These are phyloP conservation scores for Metrosideros polymorpha DNA, from an alignment of 441 rosid species.

Conservation along the genomic window DNA sequence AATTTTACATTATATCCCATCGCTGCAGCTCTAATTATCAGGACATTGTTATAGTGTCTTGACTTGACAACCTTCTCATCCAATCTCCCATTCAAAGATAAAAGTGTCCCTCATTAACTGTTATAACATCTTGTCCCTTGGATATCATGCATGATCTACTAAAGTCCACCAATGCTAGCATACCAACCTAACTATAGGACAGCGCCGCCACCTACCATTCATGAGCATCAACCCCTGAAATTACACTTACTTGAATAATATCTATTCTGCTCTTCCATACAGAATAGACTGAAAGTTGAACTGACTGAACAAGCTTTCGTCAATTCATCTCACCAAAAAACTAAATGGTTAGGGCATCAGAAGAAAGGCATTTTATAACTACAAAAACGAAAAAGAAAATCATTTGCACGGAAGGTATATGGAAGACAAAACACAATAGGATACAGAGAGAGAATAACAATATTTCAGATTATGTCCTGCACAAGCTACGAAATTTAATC, in stretches of 20 bases:
- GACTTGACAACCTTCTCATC: background rate
- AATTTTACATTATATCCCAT: background rate
- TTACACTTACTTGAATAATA: background rate
- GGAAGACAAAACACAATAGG: background rate
- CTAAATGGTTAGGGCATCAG: background rate
- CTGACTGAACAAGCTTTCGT: background rate
- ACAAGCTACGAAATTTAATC: slow-evolving; percentile 1
- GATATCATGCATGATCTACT: background rate
- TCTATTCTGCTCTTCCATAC: background rate
- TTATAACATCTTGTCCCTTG: background rate
- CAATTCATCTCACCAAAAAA: background rate
- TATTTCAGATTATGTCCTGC: background rate
- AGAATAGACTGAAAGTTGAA: background rate
- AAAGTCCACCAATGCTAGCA: background rate
- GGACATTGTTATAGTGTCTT: background rate
- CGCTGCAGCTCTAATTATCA: background rate
- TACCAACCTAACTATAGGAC: background rate
- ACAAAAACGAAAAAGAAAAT: background rate
- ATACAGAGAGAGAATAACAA: background rate
- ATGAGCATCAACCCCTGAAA: background rate
- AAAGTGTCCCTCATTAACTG: background rate
- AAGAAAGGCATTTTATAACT: background rate
- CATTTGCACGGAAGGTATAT: background rate
- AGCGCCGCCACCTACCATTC: background rate
- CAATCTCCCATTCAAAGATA: background rate